Evolutionary conservation across 192 early-diverging fungal genomes (phyloP), one percentile per base, ranked within the genome.

Genomic region (Piromyces finnis): DNA sequence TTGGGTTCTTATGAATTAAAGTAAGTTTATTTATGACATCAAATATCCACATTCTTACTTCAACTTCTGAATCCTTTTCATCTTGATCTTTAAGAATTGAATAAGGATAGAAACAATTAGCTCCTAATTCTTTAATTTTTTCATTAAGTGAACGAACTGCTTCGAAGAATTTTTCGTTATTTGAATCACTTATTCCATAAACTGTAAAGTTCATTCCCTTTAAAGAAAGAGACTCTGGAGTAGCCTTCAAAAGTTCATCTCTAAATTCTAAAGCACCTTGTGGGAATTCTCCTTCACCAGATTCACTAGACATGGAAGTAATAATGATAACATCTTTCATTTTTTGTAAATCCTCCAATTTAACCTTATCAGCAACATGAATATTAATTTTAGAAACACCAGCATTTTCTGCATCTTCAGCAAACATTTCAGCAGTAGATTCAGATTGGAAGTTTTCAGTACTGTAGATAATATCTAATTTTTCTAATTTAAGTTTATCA

Each of bases 261-360:
- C 93, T 94, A 81, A 95, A 94, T 85, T 98, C 96, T 82, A 93
- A 92, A 17, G 89, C 86, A 83, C 96, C 96, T 81, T 92, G 91
- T 2, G 97, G 97, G 81, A 97, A 92, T 90, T 98, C 97, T 85
- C 97, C 97, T 85, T 98, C 96, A 29, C 97, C 97, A 36, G 97
- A 96, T 85, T 98, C 96, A 29, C 97, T 96, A 36, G 97, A 96
- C 15, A 96, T 97, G 79, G 91, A 93, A 77, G 92, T 86, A 11
- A 93, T 86, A 85, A 94, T 87, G 18, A 95, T 90, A 15, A 98
- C 89, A 29, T 93, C 91, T 79, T 88, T 89, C 85, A 95, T 95
- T 77, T 88, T 85, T 29, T 89, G 85, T 79, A 97, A 84, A 68
- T 95, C 94, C 78, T 97, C 94, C 30, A 94, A 88, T 35, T 86